These are phyloP conservation scores for Phytopythium litorale DNA, from an alignment of 352 stramenopile species.

Conservation along the genomic window DNA sequence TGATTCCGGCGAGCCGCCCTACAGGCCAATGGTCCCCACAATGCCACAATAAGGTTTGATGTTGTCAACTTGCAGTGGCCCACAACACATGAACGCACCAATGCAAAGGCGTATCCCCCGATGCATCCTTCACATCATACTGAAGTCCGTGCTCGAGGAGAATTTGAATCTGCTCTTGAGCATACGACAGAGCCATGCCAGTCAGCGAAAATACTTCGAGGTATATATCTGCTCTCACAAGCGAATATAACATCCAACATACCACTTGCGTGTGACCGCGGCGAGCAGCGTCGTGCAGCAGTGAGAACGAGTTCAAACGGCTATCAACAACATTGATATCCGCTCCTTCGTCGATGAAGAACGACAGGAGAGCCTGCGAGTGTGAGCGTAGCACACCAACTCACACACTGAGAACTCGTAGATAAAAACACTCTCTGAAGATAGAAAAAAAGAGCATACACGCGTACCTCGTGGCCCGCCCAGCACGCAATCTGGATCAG, in stretches of 20 bases:
- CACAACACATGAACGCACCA: constrained; percentile 28
- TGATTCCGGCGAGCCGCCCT: constrained; percentile 61
- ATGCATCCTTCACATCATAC: constrained; percentile 36
- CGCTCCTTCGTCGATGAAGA: constrained; percentile 57
- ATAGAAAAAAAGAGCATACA: background rate
- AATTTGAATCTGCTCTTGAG: constrained; percentile 33
- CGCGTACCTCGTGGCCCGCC: constrained; percentile 49
- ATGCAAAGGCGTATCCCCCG: constrained; percentile 60
- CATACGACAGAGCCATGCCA: background rate
- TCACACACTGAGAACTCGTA: background rate
- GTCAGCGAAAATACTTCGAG: background rate
- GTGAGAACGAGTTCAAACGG: constrained; percentile 52
- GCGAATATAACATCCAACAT: background rate
- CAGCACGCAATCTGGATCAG: constrained; percentile 70
- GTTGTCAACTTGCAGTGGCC: no score
- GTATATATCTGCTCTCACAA: background rate
- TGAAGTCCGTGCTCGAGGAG: constrained; percentile 40
- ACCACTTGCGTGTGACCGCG: constrained; percentile 51
- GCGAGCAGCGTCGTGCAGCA: constrained; percentile 62
- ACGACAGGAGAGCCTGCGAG: constrained; percentile 39
- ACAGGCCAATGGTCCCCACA: background rate
- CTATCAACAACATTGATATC: constrained; percentile 48
- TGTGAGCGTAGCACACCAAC: no score
- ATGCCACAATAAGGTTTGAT: no score
- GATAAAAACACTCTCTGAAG: background rate